Percentiles rank a stretch among this genome's conserved stretches.
Evolutionary conservation across 2,329 filamentous ascomycete species (phyloP).

Genomic region (Botrytis medusae): DNA sequence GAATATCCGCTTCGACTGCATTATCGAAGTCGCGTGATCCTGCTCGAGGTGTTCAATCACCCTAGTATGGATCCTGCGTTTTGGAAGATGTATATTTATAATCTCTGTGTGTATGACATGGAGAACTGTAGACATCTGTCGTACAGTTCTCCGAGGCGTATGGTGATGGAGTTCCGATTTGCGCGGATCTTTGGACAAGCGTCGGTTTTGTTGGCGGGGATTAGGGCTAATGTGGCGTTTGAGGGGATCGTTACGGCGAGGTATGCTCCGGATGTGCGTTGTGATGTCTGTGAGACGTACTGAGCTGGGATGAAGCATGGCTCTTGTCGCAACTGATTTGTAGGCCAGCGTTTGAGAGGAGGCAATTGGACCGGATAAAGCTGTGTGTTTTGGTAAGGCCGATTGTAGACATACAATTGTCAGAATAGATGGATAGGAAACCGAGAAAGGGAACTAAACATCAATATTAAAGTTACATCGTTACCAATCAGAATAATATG

Average conservation of each 20-base stretch:
- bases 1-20: not conserved
- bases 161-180: constrained; percentile 4
- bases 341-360: no score
- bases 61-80: not conserved
- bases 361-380: no score
- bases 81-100: not conserved
- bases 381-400: no score
- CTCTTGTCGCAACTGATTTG: rapidly evolving
- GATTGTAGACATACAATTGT: no score
- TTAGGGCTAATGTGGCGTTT: not conserved
- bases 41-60: not conserved
- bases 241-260: not conserved
- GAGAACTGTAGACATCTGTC: not conserved
- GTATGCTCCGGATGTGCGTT: not conserved
- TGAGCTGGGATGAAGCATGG: not conserved
- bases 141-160: not conserved
- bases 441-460: no score
- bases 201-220: not conserved
- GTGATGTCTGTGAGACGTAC: not conserved
- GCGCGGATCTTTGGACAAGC: not conserved
- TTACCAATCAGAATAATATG: no score
- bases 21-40: not conserved
- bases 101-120: not conserved
- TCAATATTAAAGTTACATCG: no score
- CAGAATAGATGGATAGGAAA: no score